Evolutionary conservation across 768 basidiomycete genomes (phyloP).

Genomic region (Rhizopogon roseolus): DNA sequence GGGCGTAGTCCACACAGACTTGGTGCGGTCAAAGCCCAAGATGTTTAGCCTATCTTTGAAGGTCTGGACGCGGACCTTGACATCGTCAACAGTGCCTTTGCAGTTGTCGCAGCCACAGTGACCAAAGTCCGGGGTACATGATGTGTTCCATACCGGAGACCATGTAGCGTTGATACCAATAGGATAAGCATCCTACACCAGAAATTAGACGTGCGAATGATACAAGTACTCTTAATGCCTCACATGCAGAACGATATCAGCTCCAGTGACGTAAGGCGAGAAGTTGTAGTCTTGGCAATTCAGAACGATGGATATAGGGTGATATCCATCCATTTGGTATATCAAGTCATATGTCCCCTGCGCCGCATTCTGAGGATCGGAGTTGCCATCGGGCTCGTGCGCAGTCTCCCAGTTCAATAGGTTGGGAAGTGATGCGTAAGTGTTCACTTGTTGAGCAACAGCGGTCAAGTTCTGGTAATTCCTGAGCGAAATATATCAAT

Average conservation of each 20-base stretch:
- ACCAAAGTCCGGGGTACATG: slow-evolving; percentile 61
- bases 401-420: slow-evolving; percentile 69
- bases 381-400: slow-evolving; percentile 69
- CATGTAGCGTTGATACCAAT: slow-evolving; percentile 57
- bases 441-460: slow-evolving; percentile 60
- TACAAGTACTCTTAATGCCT: slow-evolving; percentile 36
- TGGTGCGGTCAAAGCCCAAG: slow-evolving; percentile 60
- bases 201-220: neutral
- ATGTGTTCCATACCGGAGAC: slow-evolving; percentile 54
- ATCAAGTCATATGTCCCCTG: slow-evolving; percentile 40
- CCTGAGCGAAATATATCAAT: slow-evolving; percentile 14
- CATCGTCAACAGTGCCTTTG: slow-evolving; percentile 57
- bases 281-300: slow-evolving; percentile 64
- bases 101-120: slow-evolving; percentile 75
- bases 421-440: slow-evolving; percentile 60
- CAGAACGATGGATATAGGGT: slow-evolving; percentile 51
- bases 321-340: slow-evolving; percentile 50
- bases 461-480: slow-evolving; percentile 58
- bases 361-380: slow-evolving; percentile 59
- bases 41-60: slow-evolving; percentile 53
- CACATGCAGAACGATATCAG: slow-evolving; percentile 69
- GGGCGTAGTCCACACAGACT: slow-evolving; percentile 73
- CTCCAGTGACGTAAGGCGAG: slow-evolving; percentile 49
- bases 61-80: slow-evolving; percentile 60
- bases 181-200: slow-evolving; percentile 18